Percentiles rank a stretch among this genome's conserved stretches.
Evolutionary conservation across 805 yeast genomes (phyloP).

Genomic region (Priceomyces carsonii): DNA sequence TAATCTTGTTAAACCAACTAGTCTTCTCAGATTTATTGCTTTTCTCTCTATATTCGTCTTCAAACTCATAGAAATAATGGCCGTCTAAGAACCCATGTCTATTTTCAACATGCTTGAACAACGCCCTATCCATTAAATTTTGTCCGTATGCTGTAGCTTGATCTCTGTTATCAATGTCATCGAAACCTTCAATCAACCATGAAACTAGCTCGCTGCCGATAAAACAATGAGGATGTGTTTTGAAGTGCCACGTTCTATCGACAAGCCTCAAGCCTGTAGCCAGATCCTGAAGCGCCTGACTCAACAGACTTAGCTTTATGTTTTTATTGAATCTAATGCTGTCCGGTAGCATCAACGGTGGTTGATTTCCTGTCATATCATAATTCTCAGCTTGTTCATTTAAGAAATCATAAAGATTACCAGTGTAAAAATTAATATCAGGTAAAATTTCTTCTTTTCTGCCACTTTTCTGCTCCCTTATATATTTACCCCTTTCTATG

Average conservation of each 20-base stretch:
- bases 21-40: constrained; percentile 20
- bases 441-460: constrained; percentile 57
- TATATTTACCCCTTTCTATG: constrained; percentile 58
- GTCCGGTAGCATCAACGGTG: constrained; percentile 34
- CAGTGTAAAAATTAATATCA: constrained; percentile 85
- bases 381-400: constrained; percentile 45
- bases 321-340: constrained; percentile 46
- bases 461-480: constrained; percentile 22
- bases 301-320: constrained; percentile 53
- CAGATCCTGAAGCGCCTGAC: constrained; percentile 64
- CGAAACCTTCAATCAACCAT: constrained; percentile 79
- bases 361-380: constrained; percentile 36
- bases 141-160: constrained; percentile 85
- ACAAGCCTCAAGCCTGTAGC: constrained; percentile 63
- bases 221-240: constrained; percentile 72
- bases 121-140: constrained; percentile 63
- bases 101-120: constrained; percentile 79
- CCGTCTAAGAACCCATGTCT: constrained; percentile 90
- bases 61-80: constrained; percentile 81
- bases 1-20: constrained; percentile 35
- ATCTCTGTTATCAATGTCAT: constrained; percentile 78
- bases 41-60: constrained; percentile 50
- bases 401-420: constrained; percentile 70
- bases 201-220: constrained; percentile 82
- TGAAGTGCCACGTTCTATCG: constrained; percentile 92